Evolutionary conservation across 2,329 filamentous ascomycete species (phyloP).

Genomic region (Pseudocercospora fijiensis): DNA sequence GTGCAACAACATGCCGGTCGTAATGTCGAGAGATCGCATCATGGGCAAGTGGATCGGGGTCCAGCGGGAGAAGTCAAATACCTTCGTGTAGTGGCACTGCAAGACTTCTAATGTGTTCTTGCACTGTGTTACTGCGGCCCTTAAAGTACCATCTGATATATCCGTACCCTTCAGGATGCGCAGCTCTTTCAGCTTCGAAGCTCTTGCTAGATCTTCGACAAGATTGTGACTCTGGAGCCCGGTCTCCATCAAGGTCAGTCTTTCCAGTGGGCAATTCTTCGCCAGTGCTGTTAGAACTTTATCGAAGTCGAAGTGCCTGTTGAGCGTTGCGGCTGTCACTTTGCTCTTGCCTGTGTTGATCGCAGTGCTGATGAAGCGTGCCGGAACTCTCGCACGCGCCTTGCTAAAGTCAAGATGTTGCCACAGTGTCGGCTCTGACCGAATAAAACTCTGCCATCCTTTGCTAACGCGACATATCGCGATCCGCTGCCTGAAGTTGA

Average conservation of each 20-base stretch:
- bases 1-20: background rate
- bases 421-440: slow-evolving; percentile 51
- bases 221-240: slow-evolving; percentile 28
- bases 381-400: slow-evolving; percentile 45
- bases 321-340: slow-evolving; percentile 39
- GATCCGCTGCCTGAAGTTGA: slow-evolving; percentile 52
- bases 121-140: slow-evolving; percentile 1
- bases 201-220: slow-evolving; percentile 19
- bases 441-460: slow-evolving; percentile 55
- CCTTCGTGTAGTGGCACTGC: slow-evolving; percentile 4
- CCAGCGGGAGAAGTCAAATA: slow-evolving; percentile 8
- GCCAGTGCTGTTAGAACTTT: slow-evolving; percentile 42
- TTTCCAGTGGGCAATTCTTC: slow-evolving; percentile 38
- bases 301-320: slow-evolving; percentile 43
- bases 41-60: background rate
- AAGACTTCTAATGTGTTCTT: slow-evolving; percentile 12
- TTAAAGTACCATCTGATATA: slow-evolving; percentile 14
- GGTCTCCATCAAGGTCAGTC: slow-evolving; percentile 39
- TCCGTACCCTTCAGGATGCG: slow-evolving; percentile 21
- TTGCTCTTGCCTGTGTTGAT: slow-evolving; percentile 43
- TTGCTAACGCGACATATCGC: slow-evolving; percentile 56
- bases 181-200: slow-evolving; percentile 25
- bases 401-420: slow-evolving; percentile 53
- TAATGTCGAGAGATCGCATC: slow-evolving; percentile 10
- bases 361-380: slow-evolving; percentile 44